Base-by-base conservation (phyloP, 805 yeast genomes). In the Saccharomycopsis olivae region DNA sequence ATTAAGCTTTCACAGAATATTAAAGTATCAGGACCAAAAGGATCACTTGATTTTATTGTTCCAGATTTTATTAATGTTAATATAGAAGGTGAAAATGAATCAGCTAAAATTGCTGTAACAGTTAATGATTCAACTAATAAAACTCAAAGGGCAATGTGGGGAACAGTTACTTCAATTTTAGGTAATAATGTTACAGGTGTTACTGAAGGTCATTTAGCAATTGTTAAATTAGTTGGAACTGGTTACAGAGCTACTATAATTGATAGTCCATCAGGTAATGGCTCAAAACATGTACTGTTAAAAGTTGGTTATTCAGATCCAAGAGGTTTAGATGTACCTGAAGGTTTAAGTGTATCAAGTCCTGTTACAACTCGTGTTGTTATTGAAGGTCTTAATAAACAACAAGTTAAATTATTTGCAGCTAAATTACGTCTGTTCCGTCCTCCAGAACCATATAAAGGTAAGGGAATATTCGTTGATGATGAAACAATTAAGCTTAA, bases 371-470 rank as follows among this genome's bases (percentile, higher is more conserved):
- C 95, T 5, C 71, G 95, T 50, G 60, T 92, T 39, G 68, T 89
- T 41, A 64, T 92, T 19, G 94, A 85, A 62, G 97, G 98, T 20
- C 64, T 77, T 33, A 80, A 89, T 60, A 83, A 85, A 60, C 95
- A 88, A 59, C 78, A 79, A 56, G 88, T 92, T 36, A 80, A 75
- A 55, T 68, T 79, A 40, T 86, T 84, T 61, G 98, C 97, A 15
- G 95, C 95, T 13, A 74, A 75, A 42, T 68, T 92, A 49, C 78
- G 97, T 59, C 74, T 73, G 52, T 75, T 75, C 68, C 85, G 84
- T 58, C 94, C 94, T 46, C 99, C 99, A 34, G 99, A 92, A 65
- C 96, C 96, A 29, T 92, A 92, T 61, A 92, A 92, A 65, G 98
- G 98, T 57, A 94, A 94, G 53, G 99, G 99, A 56, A 81, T 92